Percentiles rank a stretch among this genome's conserved stretches.
These are phyloP conservation scores for Tardiomyces blankii DNA, from an alignment of 1,139 yeast species.

Conservation along the genomic window DNA sequence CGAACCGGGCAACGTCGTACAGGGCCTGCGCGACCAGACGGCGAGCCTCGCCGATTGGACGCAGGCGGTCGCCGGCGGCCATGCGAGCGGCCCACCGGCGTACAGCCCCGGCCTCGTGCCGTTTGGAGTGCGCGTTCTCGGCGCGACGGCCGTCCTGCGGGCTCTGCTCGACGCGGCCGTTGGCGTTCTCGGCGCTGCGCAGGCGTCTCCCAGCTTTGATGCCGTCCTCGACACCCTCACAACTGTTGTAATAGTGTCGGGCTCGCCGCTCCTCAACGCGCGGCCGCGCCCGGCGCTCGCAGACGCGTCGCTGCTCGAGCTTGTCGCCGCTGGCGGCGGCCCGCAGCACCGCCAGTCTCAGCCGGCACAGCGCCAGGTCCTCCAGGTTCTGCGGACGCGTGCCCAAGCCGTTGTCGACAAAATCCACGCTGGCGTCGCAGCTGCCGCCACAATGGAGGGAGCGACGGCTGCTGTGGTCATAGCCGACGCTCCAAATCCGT, in stretches of 20 bases:
- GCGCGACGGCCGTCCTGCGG: constrained; percentile 37
- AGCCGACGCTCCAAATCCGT: not conserved
- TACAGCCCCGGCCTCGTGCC: constrained; percentile 42
- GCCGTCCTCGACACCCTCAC: not conserved
- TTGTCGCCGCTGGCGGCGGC: not conserved
- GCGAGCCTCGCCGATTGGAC: constrained; percentile 16
- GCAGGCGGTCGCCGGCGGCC: constrained; percentile 13
- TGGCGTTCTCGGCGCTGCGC: constrained; percentile 3
- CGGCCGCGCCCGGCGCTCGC: not conserved
- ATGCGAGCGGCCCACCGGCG: constrained; percentile 17
- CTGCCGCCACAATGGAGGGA: not conserved
- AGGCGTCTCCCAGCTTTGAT: not conserved
- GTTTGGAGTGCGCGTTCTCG: constrained; percentile 37
- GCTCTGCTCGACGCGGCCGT: constrained; percentile 17
- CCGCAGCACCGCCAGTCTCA: too few relatives aligned
- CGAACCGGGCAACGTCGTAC: not conserved
- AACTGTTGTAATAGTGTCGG: constrained; percentile 1
- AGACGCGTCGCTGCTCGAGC: not conserved
- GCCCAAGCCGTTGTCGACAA: not conserved
- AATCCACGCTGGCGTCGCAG: not conserved
- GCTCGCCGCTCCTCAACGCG: not conserved
- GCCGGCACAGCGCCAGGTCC: too few relatives aligned
- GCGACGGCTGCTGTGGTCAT: not conserved
- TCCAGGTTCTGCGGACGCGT: not conserved
- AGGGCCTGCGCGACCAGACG: constrained; percentile 11